These are phyloP conservation scores for Yamadazyma olivae DNA, from an alignment of 805 yeast species.

Conservation along the genomic window DNA sequence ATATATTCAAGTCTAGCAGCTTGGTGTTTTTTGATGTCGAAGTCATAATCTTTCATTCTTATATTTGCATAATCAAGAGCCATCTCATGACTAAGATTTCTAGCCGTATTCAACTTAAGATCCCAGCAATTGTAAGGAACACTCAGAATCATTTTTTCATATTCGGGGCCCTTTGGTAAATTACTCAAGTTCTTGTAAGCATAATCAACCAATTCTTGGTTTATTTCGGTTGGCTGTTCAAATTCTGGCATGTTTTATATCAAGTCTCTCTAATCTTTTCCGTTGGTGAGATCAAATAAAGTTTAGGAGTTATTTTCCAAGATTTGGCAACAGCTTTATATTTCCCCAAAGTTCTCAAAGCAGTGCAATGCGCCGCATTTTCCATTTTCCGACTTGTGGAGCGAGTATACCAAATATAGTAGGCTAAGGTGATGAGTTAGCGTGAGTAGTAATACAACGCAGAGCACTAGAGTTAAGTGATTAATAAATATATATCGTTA, in stretches of 20 bases:
- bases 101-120: constrained; percentile 20
- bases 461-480: too few species aligned
- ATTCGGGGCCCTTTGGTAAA: constrained; percentile 39
- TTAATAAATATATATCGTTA: too few species aligned
- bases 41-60: constrained; percentile 30
- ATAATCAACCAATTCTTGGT: constrained; percentile 30
- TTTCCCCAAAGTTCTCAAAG: constrained; percentile 1
- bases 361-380: constrained; percentile 1
- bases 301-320: too few species aligned
- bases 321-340: background rate
- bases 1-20: constrained; percentile 38
- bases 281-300: too few species aligned
- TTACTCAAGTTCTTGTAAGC: constrained; percentile 31
- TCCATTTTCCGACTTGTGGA: too few species aligned
- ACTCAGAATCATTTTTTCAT: constrained; percentile 56
- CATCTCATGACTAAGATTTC: constrained; percentile 32
- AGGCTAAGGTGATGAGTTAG: too few species aligned
- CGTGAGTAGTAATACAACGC: too few species aligned
- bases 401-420: too few species aligned
- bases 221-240: constrained; percentile 24
- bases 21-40: constrained; percentile 21
- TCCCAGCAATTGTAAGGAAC: constrained; percentile 41
- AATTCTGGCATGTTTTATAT: constrained; percentile 20
- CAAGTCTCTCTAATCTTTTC: too few species aligned
- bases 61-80: constrained; percentile 31